A percentile compares a stretch with the other conserved stretches of the same genome.
phyloP scores from a whole-genome alignment of 2,329 filamentous ascomycete species.

The Trichoderma citrinoviride region DNA sequence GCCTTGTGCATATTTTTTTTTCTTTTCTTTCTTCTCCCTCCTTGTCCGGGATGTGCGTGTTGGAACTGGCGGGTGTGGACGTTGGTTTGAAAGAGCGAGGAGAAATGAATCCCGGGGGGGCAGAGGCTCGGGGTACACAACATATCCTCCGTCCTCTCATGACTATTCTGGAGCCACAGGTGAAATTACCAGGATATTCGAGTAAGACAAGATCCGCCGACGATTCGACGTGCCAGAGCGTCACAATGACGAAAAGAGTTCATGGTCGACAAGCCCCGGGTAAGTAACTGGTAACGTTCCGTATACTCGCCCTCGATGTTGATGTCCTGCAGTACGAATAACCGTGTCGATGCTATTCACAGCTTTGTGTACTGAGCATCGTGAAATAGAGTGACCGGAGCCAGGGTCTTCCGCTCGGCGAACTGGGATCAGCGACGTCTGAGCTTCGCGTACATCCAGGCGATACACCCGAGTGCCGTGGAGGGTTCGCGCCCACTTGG shows the following conservation, averaged over 20 bases:
- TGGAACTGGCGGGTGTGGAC: constrained; percentile 1
- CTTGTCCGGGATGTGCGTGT: neutral
- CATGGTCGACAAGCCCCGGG: neutral
- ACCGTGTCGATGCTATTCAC: neutral
- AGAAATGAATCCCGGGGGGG: neutral
- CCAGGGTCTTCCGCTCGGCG: too few relatives aligned
- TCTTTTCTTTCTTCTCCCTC: neutral
- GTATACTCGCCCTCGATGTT: neutral
- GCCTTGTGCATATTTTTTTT: constrained; percentile 15
- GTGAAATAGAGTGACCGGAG: neutral
- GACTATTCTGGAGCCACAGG: neutral
- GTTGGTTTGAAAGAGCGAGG: constrained; percentile 8
- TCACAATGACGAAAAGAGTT: constrained; percentile 14
- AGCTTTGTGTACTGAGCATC: neutral
- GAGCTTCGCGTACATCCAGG: neutral
- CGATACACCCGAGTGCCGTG: neutral
- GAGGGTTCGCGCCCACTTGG: constrained; percentile 14
- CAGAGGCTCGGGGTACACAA: constrained; percentile 7
- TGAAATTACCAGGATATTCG: constrained; percentile 4
- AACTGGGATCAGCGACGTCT: neutral
- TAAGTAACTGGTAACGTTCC: neutral
- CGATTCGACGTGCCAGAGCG: constrained; percentile 12
- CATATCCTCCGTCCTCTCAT: constrained; percentile 12
- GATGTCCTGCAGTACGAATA: neutral
- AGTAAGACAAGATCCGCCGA: constrained; percentile 21